Base-by-base conservation (phyloP, 140 eudicot species). In the Stevia rebaudiana region DNA sequence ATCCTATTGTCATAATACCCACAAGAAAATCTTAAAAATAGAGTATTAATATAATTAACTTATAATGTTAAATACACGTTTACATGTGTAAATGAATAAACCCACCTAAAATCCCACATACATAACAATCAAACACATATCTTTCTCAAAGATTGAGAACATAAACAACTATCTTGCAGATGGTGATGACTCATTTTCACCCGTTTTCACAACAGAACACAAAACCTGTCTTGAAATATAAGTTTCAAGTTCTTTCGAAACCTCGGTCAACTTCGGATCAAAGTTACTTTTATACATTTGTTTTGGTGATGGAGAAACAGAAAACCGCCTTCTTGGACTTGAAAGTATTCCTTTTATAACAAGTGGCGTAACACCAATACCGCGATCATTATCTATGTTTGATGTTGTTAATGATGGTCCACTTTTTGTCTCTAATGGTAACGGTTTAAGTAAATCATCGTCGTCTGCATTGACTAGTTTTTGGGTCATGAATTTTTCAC, bases 281-380 rank as follows among this genome's bases (percentile, higher is more conserved):
- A 88, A 88, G 10, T 75, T 81, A 68, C 81, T 82, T 68, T 67
- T 84, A 63, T 72, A 72, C 71, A 48, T 77, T 10, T 75, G 89
- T 63, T 84, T 79, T 50, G 80, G 77, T 70, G 86, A 74, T 57
- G 94, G 85, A 37, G 96, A 88, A 54, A 74, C 67, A 11, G 96
- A 84, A 68, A 84, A 70, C 33, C 96, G 79, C 56, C 94, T 73
- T 74, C 94, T 82, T 68, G 96, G 94, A 63, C 95, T 86, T 30
- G 90, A 80, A 19, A 83, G 59, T 60, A 48, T 52, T 8, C 81
- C 77, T 28, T 71, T 71, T 65, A 77, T 49, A 19, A 77, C 71
- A 8, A 79, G 76, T 55, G 89, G 79, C 16, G 80, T 69, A 49
- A 70, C 57, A 18, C 66, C 74, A 15, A 10, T 30, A 12, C 51